phyloP scores from a whole-genome alignment of 805 yeast genomes.

The Wickerhamiella siamensis region DNA sequence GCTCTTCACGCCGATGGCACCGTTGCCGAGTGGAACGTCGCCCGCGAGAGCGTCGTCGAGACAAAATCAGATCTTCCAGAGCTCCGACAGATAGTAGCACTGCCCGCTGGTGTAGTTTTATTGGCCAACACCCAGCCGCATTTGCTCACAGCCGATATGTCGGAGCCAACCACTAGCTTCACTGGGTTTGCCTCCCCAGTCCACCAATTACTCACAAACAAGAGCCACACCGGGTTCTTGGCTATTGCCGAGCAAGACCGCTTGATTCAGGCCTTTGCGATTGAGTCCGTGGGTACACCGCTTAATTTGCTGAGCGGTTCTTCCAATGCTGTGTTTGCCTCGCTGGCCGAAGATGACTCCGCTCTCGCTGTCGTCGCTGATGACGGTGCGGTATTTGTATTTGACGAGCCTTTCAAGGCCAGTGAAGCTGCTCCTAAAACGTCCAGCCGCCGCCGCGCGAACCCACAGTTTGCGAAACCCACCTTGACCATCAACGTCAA shows the following conservation, averaged over 20 bases:
- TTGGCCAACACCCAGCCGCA: conserved; percentile 55
- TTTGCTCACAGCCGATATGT: conserved; percentile 30
- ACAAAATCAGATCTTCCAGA: conserved; percentile 8
- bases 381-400: conserved; percentile 60
- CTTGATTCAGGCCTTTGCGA: conserved; percentile 56
- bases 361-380: conserved; percentile 49
- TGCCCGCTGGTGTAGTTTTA: conserved; percentile 30
- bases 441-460: neutral
- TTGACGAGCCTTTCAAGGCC: conserved; percentile 36
- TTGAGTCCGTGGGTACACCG: conserved; percentile 30
- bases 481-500: conserved; percentile 6
- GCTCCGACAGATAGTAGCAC: conserved; percentile 10
- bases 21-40: conserved; percentile 48
- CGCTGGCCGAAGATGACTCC: conserved; percentile 15
- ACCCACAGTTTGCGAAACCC: conserved; percentile 1
- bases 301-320: conserved; percentile 54
- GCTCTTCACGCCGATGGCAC: conserved; percentile 16
- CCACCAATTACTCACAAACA: conserved; percentile 30
- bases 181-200: conserved; percentile 66
- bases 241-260: conserved; percentile 72
- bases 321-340: conserved; percentile 38
- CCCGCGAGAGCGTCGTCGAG: conserved; percentile 28
- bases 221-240: conserved; percentile 34
- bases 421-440: neutral
- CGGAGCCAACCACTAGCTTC: conserved; percentile 34